These are phyloP conservation scores for Sporothrix globosa DNA, from an alignment of 2,329 filamentous ascomycete genomes.

Conservation along the genomic window DNA sequence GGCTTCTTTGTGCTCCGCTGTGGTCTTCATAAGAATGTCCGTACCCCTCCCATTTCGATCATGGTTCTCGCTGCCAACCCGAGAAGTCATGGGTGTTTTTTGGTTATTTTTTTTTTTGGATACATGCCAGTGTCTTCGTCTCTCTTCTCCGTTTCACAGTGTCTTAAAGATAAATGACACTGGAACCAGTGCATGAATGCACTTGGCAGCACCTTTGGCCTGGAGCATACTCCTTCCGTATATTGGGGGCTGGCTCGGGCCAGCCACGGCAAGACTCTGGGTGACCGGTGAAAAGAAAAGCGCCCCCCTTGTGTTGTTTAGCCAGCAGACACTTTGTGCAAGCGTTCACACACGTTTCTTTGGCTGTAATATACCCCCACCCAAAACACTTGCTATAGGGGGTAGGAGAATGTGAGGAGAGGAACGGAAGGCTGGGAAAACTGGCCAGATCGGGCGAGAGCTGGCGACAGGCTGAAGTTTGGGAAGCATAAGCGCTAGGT, in stretches of 20 bases:
- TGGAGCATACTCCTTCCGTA: background rate
- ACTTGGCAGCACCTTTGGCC: background rate
- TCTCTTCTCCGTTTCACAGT: background rate
- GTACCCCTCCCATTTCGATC: background rate
- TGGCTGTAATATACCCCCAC: constrained; percentile 4
- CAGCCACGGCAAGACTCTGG: constrained; percentile 23
- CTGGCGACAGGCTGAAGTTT: background rate
- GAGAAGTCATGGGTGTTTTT: background rate
- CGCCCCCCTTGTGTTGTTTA: background rate
- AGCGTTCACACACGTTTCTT: background rate
- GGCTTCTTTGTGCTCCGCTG: no score
- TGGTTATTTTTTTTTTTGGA: background rate
- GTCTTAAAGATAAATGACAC: background rate
- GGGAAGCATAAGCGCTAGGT: constrained; percentile 18
- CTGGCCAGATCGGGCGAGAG: background rate
- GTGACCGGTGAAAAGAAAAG: constrained; percentile 16
- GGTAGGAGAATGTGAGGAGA: background rate
- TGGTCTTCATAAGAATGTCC: no score
- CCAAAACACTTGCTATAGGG: constrained; percentile 19
- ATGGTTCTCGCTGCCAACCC: background rate
- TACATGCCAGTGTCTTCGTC: background rate
- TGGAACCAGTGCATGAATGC: background rate
- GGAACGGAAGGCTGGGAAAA: background rate
- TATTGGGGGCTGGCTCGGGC: constrained; percentile 11
- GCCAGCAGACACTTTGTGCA: background rate